Conservation (phyloP, 169 alveolate species). For the Cryptosporidium tyzzeri region DNA sequence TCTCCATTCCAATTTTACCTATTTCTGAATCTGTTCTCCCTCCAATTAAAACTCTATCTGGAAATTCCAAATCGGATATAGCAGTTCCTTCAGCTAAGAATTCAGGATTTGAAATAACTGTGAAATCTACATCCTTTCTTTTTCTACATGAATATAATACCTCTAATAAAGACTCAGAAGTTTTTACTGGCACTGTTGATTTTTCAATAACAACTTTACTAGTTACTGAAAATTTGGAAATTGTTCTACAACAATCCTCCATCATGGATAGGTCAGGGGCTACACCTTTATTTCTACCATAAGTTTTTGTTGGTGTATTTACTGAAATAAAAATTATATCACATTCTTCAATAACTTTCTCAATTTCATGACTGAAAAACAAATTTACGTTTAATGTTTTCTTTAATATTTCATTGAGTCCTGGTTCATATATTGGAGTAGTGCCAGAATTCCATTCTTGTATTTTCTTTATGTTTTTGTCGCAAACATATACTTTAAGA, state of each 20-base stretch:
- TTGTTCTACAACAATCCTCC: slow-evolving; percentile 82
- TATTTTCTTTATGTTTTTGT: slow-evolving; percentile 81
- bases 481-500: slow-evolving; percentile 84
- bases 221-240: slow-evolving; percentile 80
- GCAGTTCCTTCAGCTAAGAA: slow-evolving; percentile 92
- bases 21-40: slow-evolving; percentile 77
- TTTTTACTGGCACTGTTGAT: slow-evolving; percentile 88
- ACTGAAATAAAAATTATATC: slow-evolving; percentile 91
- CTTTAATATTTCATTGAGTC: slow-evolving; percentile 80
- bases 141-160: slow-evolving; percentile 75
- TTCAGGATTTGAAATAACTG: slow-evolving; percentile 89
- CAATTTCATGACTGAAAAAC: slow-evolving; percentile 85
- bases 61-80: slow-evolving; percentile 82
- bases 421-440: slow-evolving; percentile 90
- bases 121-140: slow-evolving; percentile 77
- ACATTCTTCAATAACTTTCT: slow-evolving; percentile 81
- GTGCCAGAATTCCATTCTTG: slow-evolving; percentile 84
- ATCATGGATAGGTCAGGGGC: slow-evolving; percentile 82
- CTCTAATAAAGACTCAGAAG: slow-evolving; percentile 83
- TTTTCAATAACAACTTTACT: slow-evolving; percentile 86
- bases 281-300: slow-evolving; percentile 82
- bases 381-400: slow-evolving; percentile 82
- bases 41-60: slow-evolving; percentile 89
- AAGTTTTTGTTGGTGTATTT: slow-evolving; percentile 89
- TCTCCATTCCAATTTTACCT: slow-evolving; percentile 78